Evolutionary conservation across 768 basidiomycete species (phyloP).

Genomic region (Phanerochaete sordida): DNA sequence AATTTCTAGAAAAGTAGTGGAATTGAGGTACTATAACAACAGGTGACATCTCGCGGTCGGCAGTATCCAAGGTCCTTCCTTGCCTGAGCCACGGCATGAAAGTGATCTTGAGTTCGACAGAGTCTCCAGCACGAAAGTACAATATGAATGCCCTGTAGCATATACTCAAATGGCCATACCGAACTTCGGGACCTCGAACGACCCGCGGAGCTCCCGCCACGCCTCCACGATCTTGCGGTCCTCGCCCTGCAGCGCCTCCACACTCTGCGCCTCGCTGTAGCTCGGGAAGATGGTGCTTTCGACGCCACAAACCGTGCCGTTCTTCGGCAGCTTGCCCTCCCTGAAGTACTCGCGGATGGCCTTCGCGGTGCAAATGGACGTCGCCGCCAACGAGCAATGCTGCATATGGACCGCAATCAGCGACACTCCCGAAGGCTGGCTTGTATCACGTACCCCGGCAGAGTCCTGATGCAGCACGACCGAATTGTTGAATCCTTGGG

Average conservation of each 20-base stretch:
- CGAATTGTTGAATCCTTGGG: slow-evolving; percentile 6
- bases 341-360: slow-evolving; percentile 23
- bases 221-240: background rate
- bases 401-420: background rate
- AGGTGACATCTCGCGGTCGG: too few relatives aligned
- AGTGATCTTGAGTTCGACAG: too few relatives aligned
- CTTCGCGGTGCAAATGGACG: slow-evolving; percentile 16
- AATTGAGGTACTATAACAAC: too few relatives aligned
- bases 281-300: background rate
- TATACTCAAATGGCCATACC: background rate
- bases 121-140: too few relatives aligned
- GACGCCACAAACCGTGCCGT: slow-evolving; percentile 7
- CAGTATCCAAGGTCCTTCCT: too few relatives aligned
- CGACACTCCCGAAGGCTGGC: background rate
- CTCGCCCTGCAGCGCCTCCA: background rate
- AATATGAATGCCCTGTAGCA: too few relatives aligned
- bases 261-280: background rate
- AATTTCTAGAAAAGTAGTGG: too few relatives aligned
- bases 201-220: background rate
- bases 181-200: background rate
- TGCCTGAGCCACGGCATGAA: too few relatives aligned
- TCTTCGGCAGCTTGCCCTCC: slow-evolving; percentile 19
- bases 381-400: background rate
- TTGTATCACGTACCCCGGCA: slow-evolving; percentile 5
- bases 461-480: slow-evolving; percentile 12